phyloP scores from a whole-genome alignment of 495 filamentous ascomycete genomes.

The Sabuloglossum arenarium region DNA sequence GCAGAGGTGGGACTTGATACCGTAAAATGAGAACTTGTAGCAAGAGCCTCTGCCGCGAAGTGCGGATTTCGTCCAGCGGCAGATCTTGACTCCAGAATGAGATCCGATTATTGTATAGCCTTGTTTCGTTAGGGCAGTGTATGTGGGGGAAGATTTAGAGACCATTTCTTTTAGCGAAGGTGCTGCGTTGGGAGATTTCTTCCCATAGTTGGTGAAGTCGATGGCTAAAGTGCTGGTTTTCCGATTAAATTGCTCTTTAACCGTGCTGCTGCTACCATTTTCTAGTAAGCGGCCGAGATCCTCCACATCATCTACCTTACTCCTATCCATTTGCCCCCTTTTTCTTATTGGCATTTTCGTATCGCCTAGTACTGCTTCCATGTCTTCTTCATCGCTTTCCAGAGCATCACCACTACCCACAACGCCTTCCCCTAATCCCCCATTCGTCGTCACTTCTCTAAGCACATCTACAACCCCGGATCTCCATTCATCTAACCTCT shows the following conservation, averaged over 20 bases:
- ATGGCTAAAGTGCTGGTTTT: constrained; percentile 39
- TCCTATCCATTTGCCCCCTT: constrained; percentile 23
- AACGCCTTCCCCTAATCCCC: constrained; percentile 58
- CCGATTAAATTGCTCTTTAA: constrained; percentile 5
- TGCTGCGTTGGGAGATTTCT: constrained; percentile 14
- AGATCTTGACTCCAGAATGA: constrained; percentile 93
- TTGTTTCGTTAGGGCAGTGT: constrained; percentile 78
- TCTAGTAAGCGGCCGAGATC: constrained; percentile 49
- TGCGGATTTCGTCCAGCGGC: constrained; percentile 94
- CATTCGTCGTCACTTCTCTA: constrained; percentile 35
- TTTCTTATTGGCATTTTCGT: constrained; percentile 12
- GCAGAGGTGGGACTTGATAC: constrained; percentile 84
- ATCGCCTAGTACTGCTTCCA: constrained; percentile 11
- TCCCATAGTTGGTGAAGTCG: constrained; percentile 62
- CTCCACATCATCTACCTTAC: constrained; percentile 52
- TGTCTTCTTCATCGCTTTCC: constrained; percentile 51
- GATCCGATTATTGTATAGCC: constrained; percentile 89
- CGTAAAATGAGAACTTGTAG: constrained; percentile 95
- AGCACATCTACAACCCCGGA: constrained; percentile 52
- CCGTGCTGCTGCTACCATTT: constrained; percentile 18
- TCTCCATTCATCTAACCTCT: constrained; percentile 54
- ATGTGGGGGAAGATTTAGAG: constrained; percentile 68
- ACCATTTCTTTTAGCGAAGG: constrained; percentile 70
- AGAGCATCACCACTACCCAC: constrained; percentile 59
- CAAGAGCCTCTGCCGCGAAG: constrained; percentile 88